Conservation (phyloP, 2,329 filamentous ascomycete species). For the Colletotrichum sp. region DNA sequence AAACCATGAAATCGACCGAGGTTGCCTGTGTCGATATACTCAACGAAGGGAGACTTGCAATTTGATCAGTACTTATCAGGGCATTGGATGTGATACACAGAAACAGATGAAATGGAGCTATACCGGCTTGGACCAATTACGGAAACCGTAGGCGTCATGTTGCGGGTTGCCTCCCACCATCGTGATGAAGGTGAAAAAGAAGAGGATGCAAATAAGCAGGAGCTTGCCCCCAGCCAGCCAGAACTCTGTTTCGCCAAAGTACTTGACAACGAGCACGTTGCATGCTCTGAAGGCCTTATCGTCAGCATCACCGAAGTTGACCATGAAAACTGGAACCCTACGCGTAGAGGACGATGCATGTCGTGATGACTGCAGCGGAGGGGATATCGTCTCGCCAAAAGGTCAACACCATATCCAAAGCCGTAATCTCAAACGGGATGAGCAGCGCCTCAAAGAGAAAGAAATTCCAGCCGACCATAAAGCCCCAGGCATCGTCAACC, state of each 20-base stretch:
- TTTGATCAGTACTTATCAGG: not conserved
- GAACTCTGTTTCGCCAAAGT: slow-evolving; percentile 77
- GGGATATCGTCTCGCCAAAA: slow-evolving; percentile 41
- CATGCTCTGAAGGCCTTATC: not conserved
- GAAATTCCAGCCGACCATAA: slow-evolving; percentile 55
- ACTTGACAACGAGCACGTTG: slow-evolving; percentile 49
- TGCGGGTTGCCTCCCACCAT: slow-evolving; percentile 67
- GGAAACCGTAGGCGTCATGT: slow-evolving; percentile 65
- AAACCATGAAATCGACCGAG: slow-evolving; percentile 76
- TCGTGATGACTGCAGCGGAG: slow-evolving; percentile 18
- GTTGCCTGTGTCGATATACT: slow-evolving; percentile 62
- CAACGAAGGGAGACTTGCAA: slow-evolving; percentile 33
- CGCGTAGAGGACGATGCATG: not conserved
- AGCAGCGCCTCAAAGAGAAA: slow-evolving; percentile 56
- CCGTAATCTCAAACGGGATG: slow-evolving; percentile 57
- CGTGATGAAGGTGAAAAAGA: slow-evolving; percentile 66
- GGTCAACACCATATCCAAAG: slow-evolving; percentile 40
- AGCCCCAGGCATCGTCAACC: slow-evolving; percentile 54
- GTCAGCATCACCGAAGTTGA: not conserved
- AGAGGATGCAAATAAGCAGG: slow-evolving; percentile 65
- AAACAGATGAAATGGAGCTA: not conserved
- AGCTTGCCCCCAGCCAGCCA: slow-evolving; percentile 66
- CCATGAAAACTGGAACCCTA: not conserved
- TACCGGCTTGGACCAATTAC: slow-evolving; percentile 61
- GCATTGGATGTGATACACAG: not conserved